A percentile compares a stretch with the other conserved stretches of the same genome.
Evolutionary conservation across 2,329 filamentous ascomycete genomes (phyloP).

Genomic region (Claviceps maximensis): DNA sequence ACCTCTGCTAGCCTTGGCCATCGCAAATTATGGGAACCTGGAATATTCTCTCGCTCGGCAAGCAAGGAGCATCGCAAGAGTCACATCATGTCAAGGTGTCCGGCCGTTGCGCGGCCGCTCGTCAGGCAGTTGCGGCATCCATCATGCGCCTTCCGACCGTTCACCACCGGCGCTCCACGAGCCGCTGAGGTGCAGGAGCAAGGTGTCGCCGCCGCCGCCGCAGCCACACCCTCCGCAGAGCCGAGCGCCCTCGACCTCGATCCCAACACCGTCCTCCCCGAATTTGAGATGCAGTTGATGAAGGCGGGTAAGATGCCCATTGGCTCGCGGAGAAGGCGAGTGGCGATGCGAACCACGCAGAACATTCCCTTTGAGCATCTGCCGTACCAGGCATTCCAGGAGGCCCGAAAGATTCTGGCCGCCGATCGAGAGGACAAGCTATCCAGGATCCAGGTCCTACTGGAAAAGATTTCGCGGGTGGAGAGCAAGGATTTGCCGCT

Average conservation of each 20-base stretch:
- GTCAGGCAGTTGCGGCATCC: conserved; percentile 35
- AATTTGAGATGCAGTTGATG: conserved; percentile 51
- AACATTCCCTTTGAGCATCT: conserved; percentile 82
- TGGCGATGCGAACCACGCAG: conserved; percentile 49
- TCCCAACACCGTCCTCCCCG: conserved; percentile 52
- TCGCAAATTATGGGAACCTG: not conserved
- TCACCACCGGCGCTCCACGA: conserved; percentile 21
- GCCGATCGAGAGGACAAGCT: conserved; percentile 75
- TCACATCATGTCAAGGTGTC: conserved; percentile 42
- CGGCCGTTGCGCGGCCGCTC: conserved; percentile 44
- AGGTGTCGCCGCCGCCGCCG: conserved; percentile 2
- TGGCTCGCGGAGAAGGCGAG: conserved; percentile 73
- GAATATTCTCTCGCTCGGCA: not conserved
- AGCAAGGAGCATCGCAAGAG: not conserved
- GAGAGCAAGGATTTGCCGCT: conserved; percentile 43
- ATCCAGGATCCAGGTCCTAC: conserved; percentile 52
- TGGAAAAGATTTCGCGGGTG: conserved; percentile 54
- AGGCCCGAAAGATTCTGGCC: conserved; percentile 71
- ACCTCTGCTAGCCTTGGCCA: not conserved
- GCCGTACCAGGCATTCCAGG: conserved; percentile 96
- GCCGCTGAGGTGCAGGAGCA: conserved; percentile 16
- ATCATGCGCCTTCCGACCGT: conserved; percentile 21
- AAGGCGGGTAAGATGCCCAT: conserved; percentile 57
- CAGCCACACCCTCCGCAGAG: conserved; percentile 6
- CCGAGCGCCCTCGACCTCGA: conserved; percentile 37